Conservation (phyloP, 768 basidiomycete genomes). For the Albatrellus ellisii region DNA sequence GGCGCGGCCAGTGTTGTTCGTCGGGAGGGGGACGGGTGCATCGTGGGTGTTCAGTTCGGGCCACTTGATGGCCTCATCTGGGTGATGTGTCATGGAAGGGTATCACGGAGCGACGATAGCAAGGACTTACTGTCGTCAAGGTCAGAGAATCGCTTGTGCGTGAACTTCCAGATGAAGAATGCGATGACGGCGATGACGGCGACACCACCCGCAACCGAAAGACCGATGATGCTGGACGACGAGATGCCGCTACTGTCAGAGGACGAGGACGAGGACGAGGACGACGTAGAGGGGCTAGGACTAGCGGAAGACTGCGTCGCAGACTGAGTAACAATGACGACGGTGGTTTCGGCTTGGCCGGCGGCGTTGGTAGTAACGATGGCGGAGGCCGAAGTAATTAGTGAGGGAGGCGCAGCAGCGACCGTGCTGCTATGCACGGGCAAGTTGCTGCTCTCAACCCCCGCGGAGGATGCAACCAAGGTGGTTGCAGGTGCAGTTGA, state of each 20-base stretch:
- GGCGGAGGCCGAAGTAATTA: slow-evolving; percentile 5
- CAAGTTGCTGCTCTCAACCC: background rate
- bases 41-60: slow-evolving; percentile 68
- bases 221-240: slow-evolving; percentile 64
- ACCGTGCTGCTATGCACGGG: background rate
- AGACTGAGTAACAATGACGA: slow-evolving; percentile 8
- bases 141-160: slow-evolving; percentile 53
- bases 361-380: slow-evolving; percentile 18
- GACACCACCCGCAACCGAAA: slow-evolving; percentile 73
- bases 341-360: slow-evolving; percentile 20
- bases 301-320: slow-evolving; percentile 3
- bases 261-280: slow-evolving; percentile 13
- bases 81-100: slow-evolving; percentile 4
- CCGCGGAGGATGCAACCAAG: background rate
- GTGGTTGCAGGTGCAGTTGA: slow-evolving; percentile 1
- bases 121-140: slow-evolving; percentile 65
- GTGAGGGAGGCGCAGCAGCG: slow-evolving; percentile 4
- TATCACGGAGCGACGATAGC: slow-evolving; percentile 4
- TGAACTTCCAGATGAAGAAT: slow-evolving; percentile 82
- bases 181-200: slow-evolving; percentile 56
- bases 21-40: slow-evolving; percentile 39
- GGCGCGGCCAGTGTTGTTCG: slow-evolving; percentile 52
- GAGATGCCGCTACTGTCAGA: slow-evolving; percentile 29
- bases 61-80: slow-evolving; percentile 85
- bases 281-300: slow-evolving; percentile 17